Conservation (phyloP, 768 basidiomycete species). For the Suillus americanus region DNA sequence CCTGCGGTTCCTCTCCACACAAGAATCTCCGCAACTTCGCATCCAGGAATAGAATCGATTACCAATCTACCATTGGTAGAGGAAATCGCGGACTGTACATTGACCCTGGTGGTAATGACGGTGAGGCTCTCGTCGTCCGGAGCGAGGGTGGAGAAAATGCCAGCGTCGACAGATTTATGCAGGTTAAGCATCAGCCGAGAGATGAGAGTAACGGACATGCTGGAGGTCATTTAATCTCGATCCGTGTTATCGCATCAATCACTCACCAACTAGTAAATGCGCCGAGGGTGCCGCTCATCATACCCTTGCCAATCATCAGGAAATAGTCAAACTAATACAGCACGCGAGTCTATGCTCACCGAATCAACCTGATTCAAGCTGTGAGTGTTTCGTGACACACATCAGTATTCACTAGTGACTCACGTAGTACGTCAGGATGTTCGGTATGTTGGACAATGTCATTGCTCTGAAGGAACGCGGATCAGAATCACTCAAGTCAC, state of each 20-base stretch:
- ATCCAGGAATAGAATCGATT: background rate
- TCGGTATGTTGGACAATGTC: background rate
- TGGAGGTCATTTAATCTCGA: background rate
- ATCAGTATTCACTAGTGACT: background rate
- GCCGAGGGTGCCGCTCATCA: background rate
- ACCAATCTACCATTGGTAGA: background rate
- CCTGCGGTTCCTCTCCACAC: no score
- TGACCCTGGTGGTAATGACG: background rate
- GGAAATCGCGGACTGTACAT: background rate
- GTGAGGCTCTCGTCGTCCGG: background rate
- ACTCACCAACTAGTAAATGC: background rate
- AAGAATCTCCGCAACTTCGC: background rate
- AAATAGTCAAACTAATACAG: background rate
- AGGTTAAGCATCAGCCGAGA: background rate
- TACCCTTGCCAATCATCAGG: background rate
- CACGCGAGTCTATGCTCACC: background rate
- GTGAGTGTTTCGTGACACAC: background rate
- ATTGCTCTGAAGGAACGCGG: background rate
- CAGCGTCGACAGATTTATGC: background rate
- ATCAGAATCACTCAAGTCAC: background rate
- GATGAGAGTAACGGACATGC: background rate
- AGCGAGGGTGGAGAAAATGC: background rate
- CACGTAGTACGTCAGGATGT: background rate
- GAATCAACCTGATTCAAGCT: background rate
- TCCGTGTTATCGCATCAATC: background rate